phyloP scores from a whole-genome alignment of 129 eudicot species.

The Deinandra increscens region DNA sequence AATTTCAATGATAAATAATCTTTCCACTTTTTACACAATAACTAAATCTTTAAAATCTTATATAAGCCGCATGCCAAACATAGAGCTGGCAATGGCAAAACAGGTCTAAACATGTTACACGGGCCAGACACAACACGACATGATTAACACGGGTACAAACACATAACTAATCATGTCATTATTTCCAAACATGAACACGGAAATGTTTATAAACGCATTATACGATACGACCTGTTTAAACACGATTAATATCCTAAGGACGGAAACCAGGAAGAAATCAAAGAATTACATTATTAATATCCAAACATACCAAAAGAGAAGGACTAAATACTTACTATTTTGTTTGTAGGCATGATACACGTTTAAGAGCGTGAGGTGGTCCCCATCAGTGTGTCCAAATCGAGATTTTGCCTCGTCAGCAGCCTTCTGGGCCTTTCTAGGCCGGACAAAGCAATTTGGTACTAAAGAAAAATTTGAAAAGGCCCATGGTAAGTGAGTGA shows the following conservation, averaged over 20 bases:
- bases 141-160: no score
- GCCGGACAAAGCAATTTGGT: constrained; percentile 99
- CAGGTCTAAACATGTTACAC: no score
- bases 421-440: constrained; percentile 99
- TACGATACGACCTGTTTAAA: no score
- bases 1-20: background rate
- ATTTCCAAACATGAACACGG: no score
- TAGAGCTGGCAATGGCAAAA: no score
- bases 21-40: background rate
- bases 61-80: background rate
- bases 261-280: no score
- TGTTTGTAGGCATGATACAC: constrained; percentile 98
- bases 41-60: background rate
- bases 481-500: constrained; percentile 72
- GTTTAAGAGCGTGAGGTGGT: constrained; percentile 85
- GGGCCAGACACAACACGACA: no score
- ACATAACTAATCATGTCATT: no score
- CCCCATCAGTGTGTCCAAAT: constrained; percentile 97
- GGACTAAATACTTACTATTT: constrained; percentile 59
- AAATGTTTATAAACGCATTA: no score
- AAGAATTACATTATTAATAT: no score
- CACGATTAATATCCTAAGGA: no score
- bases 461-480: constrained; percentile 94
- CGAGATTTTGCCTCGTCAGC: constrained; percentile 99
- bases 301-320: background rate